Conservation (phyloP, 352 stramenopile genomes). For the Aphanomyces invadans region DNA sequence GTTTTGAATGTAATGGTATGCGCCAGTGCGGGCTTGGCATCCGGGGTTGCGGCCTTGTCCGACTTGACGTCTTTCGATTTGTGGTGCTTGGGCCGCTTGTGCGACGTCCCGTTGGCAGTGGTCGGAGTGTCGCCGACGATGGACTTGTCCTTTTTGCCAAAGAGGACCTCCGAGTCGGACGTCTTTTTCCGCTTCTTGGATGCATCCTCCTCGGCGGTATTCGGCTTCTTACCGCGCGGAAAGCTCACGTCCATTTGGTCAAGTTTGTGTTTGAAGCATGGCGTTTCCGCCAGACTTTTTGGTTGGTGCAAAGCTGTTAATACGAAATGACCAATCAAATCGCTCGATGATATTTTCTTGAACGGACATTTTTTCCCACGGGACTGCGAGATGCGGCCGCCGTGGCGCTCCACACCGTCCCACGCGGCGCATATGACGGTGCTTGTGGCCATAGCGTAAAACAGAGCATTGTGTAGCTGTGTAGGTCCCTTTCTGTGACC, state of each 20-base stretch:
- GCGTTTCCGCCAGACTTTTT: conserved; percentile 18
- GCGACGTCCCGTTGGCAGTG: neutral
- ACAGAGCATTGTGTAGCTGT: too few species aligned
- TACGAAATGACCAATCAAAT: conserved; percentile 10
- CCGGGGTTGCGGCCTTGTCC: neutral
- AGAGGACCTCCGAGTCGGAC: conserved; percentile 50
- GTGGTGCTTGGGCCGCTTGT: neutral
- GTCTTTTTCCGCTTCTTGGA: conserved; percentile 24
- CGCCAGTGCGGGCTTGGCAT: conserved; percentile 9
- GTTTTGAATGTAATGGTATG: conserved; percentile 57
- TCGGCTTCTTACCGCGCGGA: conserved; percentile 36
- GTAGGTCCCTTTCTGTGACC: too few species aligned
- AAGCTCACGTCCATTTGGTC: conserved; percentile 25
- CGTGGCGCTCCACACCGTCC: too few species aligned
- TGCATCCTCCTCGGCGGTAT: conserved; percentile 28
- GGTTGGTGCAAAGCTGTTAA: conserved; percentile 20
- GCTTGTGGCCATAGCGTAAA: too few species aligned
- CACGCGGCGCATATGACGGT: too few species aligned
- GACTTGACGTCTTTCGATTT: conserved; percentile 11
- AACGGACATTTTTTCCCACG: neutral
- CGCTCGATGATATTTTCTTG: neutral
- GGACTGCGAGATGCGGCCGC: too few species aligned
- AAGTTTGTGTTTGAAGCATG: conserved; percentile 13
- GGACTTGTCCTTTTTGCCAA: conserved; percentile 65
- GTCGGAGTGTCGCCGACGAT: conserved; percentile 25